phyloP scores from a whole-genome alignment of 768 basidiomycete species.

The Lentinula guzmanii region DNA sequence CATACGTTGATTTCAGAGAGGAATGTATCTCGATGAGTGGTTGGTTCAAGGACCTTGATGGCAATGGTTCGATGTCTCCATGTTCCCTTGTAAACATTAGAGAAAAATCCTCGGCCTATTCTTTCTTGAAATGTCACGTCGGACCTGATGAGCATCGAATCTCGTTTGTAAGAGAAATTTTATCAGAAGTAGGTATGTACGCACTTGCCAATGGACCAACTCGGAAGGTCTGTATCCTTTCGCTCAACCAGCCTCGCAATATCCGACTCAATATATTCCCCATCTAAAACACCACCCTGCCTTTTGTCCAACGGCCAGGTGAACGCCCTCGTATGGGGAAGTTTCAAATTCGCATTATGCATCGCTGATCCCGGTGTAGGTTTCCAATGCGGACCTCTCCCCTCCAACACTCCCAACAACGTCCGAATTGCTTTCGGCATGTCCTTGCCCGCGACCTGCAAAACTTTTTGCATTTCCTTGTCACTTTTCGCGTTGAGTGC shows the following conservation, averaged over 20 bases:
- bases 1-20: slow-evolving; percentile 41
- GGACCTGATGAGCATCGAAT: slow-evolving; percentile 18
- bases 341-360: background rate
- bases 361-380: background rate
- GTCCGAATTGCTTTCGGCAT: slow-evolving; percentile 48
- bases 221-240: slow-evolving; percentile 22
- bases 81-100: slow-evolving; percentile 42
- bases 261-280: slow-evolving; percentile 30
- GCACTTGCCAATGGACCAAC: slow-evolving; percentile 42
- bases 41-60: slow-evolving; percentile 38
- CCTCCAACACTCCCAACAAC: slow-evolving; percentile 38
- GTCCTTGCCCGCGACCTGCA: slow-evolving; percentile 35
- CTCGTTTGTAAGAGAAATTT: too few species aligned
- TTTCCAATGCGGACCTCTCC: background rate
- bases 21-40: slow-evolving; percentile 35
- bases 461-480: slow-evolving; percentile 31
- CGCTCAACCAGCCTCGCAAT: background rate
- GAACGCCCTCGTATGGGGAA: background rate
- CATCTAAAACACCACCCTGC: slow-evolving; percentile 27
- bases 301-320: slow-evolving; percentile 6
- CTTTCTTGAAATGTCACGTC: slow-evolving; percentile 44
- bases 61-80: slow-evolving; percentile 39
- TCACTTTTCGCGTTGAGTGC: slow-evolving; percentile 33
- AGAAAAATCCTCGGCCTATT: slow-evolving; percentile 40
- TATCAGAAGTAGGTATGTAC: background rate